phyloP scores from a whole-genome alignment of 805 yeast genomes.

The Zygoascus ofunaensis region DNA sequence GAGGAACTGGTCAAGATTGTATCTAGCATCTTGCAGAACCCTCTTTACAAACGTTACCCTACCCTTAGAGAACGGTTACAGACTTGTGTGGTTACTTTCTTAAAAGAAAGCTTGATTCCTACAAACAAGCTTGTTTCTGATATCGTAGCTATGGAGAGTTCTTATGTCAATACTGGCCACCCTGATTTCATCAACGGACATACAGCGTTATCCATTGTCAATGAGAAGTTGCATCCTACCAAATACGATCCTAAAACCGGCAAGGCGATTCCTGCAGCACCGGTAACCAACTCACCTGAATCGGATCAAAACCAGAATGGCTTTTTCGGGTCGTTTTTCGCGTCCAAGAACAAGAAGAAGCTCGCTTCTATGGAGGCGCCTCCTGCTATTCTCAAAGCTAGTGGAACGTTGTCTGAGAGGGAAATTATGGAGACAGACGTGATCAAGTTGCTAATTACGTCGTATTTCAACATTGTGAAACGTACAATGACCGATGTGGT shows the following conservation, averaged over 20 bases:
- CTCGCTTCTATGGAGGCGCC: conserved; percentile 95
- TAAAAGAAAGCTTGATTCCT: conserved; percentile 73
- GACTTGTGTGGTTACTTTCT: conserved; percentile 65
- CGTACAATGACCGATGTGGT: conserved; percentile 86
- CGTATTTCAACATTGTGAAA: conserved; percentile 87
- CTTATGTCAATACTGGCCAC: conserved; percentile 95
- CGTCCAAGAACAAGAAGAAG: conserved; percentile 86
- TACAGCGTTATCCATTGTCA: conserved; percentile 87
- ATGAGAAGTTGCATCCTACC: conserved; percentile 72
- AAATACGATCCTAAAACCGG: conserved; percentile 90
- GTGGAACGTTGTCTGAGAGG: conserved; percentile 86
- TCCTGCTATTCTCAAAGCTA: conserved; percentile 84
- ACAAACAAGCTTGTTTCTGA: conserved; percentile 81
- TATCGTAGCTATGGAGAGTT: conserved; percentile 74
- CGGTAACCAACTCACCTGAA: conserved; percentile 13
- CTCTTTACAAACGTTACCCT: conserved; percentile 83
- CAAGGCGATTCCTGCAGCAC: conserved; percentile 49
- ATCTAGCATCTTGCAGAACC: conserved; percentile 72
- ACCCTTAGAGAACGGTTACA: conserved; percentile 83
- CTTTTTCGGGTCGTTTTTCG: conserved; percentile 91
- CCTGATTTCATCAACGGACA: conserved; percentile 92
- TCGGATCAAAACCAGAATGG: conserved; percentile 39
- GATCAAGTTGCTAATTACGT: conserved; percentile 78
- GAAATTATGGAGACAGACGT: conserved; percentile 96
- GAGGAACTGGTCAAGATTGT: conserved; percentile 91